A percentile compares a stretch with the other conserved stretches of the same genome.
Evolutionary conservation across 2,329 filamentous ascomycete species (phyloP).

Genomic region (Neophaeococcomyces aloes): DNA sequence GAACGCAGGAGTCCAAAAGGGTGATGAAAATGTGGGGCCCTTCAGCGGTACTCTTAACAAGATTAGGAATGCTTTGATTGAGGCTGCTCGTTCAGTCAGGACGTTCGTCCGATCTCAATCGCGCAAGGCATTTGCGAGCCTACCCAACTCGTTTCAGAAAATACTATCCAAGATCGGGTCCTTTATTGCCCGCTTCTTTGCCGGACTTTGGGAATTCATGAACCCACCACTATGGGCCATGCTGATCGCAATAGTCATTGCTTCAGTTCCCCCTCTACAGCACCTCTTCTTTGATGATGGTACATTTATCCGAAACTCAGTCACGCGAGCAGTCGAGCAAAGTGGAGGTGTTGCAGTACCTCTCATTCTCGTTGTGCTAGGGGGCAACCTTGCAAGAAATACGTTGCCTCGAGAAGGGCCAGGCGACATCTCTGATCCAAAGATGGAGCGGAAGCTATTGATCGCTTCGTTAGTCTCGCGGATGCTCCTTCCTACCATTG

Average conservation of each 20-base stretch:
- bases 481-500: conserved; percentile 81
- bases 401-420: conserved; percentile 62
- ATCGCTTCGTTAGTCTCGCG: conserved; percentile 76
- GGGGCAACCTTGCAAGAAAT: conserved; percentile 86
- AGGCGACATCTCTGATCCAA: conserved; percentile 58
- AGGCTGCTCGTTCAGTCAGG: conserved; percentile 13
- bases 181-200: conserved; percentile 42
- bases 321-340: conserved; percentile 75
- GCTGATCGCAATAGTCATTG: conserved; percentile 80
- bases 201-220: conserved; percentile 85
- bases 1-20: conserved; percentile 26
- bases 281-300: conserved; percentile 77
- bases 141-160: conserved; percentile 46
- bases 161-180: conserved; percentile 34
- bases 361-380: conserved; percentile 86
- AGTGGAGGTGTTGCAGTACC: conserved; percentile 87
- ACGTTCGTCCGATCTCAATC: conserved; percentile 19
- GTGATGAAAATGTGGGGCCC: conserved; percentile 24
- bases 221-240: conserved; percentile 97
- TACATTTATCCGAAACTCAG: conserved; percentile 84
- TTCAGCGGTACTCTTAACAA: conserved; percentile 23
- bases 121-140: conserved; percentile 32
- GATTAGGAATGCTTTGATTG: conserved; percentile 22
- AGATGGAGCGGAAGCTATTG: conserved; percentile 63
- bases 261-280: conserved; percentile 75